phyloP scores from a whole-genome alignment of 495 filamentous ascomycete genomes.

The Hypoxylon intermedium region DNA sequence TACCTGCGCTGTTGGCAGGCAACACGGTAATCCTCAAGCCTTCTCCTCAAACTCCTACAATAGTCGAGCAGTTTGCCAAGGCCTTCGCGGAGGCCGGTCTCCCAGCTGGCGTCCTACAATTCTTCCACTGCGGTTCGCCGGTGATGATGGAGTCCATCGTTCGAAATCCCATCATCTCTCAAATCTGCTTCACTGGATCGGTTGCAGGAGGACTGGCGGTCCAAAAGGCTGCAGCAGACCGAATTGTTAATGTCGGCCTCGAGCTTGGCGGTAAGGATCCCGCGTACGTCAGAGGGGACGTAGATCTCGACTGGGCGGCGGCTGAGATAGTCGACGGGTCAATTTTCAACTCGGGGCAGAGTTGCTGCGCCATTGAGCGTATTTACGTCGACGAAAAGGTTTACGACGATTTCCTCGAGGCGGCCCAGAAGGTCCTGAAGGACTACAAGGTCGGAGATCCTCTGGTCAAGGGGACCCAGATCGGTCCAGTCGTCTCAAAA shows the following conservation, averaged over 20 bases:
- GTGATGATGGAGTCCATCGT: slow-evolving; percentile 73
- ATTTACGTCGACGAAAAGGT: slow-evolving; percentile 89
- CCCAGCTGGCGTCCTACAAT: slow-evolving; percentile 81
- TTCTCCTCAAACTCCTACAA: slow-evolving; percentile 90
- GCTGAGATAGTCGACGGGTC: slow-evolving; percentile 93
- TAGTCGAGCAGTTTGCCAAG: slow-evolving; percentile 79
- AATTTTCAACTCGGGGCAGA: slow-evolving; percentile 96
- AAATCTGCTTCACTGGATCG: slow-evolving; percentile 93
- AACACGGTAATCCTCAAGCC: slow-evolving; percentile 92
- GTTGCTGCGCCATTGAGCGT: slow-evolving; percentile 91
- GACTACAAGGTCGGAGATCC: slow-evolving; percentile 92
- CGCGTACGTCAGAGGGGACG: slow-evolving; percentile 84
- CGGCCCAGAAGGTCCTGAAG: slow-evolving; percentile 79
- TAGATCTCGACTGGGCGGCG: slow-evolving; percentile 87
- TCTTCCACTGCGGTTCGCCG: slow-evolving; percentile 83
- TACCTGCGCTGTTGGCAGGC: slow-evolving; percentile 85
- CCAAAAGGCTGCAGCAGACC: slow-evolving; percentile 80
- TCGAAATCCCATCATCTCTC: slow-evolving; percentile 71
- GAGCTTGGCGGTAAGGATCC: slow-evolving; percentile 95
- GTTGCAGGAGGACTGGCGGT: slow-evolving; percentile 84
- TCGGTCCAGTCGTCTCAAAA: slow-evolving; percentile 88
- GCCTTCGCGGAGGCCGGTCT: slow-evolving; percentile 81
- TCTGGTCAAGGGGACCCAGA: slow-evolving; percentile 74
- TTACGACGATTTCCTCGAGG: slow-evolving; percentile 79
- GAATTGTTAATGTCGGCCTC: slow-evolving; percentile 81